These are phyloP conservation scores for Thuja plicata DNA, from an alignment of 83 land plant species.

Conservation along the genomic window DNA sequence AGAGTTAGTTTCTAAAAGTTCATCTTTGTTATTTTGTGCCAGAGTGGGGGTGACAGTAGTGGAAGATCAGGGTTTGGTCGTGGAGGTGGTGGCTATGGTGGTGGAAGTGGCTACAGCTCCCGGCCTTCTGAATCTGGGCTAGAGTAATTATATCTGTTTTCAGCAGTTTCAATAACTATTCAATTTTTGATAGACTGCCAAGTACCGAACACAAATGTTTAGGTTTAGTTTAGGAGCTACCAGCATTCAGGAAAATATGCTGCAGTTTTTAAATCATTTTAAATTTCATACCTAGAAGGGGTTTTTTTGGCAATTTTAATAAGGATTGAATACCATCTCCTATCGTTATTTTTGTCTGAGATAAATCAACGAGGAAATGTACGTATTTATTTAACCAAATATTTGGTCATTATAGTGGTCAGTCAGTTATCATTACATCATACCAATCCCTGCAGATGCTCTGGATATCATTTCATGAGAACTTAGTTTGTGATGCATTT, in stretches of 20 bases:
- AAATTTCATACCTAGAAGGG: neutral
- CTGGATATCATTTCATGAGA: neutral
- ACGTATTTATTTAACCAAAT: neutral
- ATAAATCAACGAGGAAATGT: neutral
- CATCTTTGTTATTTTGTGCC: neutral
- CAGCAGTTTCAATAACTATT: no score
- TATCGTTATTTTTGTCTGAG: neutral
- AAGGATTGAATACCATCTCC: neutral
- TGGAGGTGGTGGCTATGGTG: constrained; percentile 61
- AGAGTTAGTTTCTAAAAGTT: neutral
- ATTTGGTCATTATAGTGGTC: neutral
- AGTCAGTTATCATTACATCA: neutral
- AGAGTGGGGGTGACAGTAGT: constrained; percentile 29
- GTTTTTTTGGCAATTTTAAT: neutral
- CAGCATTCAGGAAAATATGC: neutral
- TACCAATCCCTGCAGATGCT: neutral
- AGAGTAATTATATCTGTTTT: neutral
- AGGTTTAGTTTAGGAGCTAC: neutral
- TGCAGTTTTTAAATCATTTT: neutral
- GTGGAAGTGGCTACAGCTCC: constrained; percentile 7
- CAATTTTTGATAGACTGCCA: neutral
- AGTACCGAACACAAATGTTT: neutral
- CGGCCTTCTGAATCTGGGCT: neutral
- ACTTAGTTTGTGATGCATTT: neutral
- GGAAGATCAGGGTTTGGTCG: constrained; percentile 57